phyloP scores from a whole-genome alignment of 2,329 filamentous ascomycete genomes.

The Botrytis fragariae region DNA sequence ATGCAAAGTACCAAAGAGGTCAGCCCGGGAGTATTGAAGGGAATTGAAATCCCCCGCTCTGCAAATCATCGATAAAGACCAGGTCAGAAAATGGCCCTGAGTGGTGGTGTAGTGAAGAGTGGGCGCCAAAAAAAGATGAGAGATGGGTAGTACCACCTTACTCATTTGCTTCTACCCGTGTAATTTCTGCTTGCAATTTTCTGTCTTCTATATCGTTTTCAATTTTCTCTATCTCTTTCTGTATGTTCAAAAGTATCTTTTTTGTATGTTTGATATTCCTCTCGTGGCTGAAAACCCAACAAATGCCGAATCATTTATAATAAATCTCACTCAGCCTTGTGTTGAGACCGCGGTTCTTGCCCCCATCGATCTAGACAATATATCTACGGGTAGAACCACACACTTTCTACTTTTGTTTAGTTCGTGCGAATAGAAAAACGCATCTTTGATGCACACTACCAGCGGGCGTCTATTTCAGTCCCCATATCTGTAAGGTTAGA shows the following conservation, averaged over 20 bases:
- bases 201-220: neutral
- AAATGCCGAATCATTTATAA: neutral
- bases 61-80: constrained; percentile 15
- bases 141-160: constrained; percentile 1
- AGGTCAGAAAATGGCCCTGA: neutral
- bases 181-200: constrained; percentile 1
- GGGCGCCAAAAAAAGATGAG: constrained; percentile 14
- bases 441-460: constrained; percentile 22
- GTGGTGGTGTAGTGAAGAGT: constrained; percentile 10
- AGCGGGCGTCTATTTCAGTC: constrained; percentile 36
- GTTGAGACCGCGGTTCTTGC: constrained; percentile 24
- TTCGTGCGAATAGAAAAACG: constrained; percentile 6
- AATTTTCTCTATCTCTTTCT: neutral
- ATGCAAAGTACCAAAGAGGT: neutral
- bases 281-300: constrained; percentile 1
- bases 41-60: constrained; percentile 18
- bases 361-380: constrained; percentile 18
- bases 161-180: neutral
- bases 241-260: neutral
- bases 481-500: constrained; percentile 20
- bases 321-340: constrained; percentile 27
- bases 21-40: neutral
- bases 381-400: constrained; percentile 18
- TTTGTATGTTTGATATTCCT: neutral
- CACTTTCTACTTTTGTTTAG: constrained; percentile 9